Conservation (phyloP, 495 filamentous ascomycete species). For the Penicillium simplicissimum region DNA sequence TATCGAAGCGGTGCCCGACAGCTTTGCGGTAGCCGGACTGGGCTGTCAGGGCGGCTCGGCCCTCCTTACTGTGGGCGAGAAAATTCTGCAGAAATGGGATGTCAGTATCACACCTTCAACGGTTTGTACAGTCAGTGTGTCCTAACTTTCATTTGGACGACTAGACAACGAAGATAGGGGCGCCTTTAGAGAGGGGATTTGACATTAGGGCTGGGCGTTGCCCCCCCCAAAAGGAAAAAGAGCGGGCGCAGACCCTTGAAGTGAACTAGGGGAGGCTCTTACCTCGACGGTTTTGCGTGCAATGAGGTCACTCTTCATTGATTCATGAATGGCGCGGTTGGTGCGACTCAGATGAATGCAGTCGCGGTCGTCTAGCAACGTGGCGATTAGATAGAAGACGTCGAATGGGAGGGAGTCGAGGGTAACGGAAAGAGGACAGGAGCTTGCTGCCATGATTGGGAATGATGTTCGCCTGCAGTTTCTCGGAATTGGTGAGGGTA, state of each 20-base stretch:
- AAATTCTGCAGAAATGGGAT: conserved; percentile 47
- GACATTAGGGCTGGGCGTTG: neutral
- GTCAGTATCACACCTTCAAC: neutral
- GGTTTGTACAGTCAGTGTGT: too few species aligned
- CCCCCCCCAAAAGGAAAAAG: neutral
- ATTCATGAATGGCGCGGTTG: conserved; percentile 53
- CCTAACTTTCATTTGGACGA: neutral
- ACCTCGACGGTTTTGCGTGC: conserved; percentile 63
- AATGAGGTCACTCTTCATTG: conserved; percentile 61
- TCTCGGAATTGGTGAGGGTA: too few species aligned
- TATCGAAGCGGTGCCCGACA: conserved; percentile 58
- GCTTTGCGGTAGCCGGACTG: conserved; percentile 55
- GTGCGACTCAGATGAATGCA: conserved; percentile 47
- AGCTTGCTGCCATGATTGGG: conserved; percentile 22
- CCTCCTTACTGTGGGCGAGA: conserved; percentile 59
- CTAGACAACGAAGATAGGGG: neutral
- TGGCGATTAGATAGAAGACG: conserved; percentile 58
- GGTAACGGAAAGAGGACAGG: conserved; percentile 17
- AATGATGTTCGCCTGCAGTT: too few species aligned
- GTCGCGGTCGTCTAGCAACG: conserved; percentile 44
- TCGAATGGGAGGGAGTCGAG: conserved; percentile 61
- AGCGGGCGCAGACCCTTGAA: neutral
- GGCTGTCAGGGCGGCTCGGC: conserved; percentile 45
- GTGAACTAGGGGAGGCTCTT: conserved; percentile 14
- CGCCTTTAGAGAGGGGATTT: neutral